A percentile compares a stretch with the other conserved stretches of the same genome.
phyloP scores from a whole-genome alignment of 305 asterid species.

The Coffea humblotiana region DNA sequence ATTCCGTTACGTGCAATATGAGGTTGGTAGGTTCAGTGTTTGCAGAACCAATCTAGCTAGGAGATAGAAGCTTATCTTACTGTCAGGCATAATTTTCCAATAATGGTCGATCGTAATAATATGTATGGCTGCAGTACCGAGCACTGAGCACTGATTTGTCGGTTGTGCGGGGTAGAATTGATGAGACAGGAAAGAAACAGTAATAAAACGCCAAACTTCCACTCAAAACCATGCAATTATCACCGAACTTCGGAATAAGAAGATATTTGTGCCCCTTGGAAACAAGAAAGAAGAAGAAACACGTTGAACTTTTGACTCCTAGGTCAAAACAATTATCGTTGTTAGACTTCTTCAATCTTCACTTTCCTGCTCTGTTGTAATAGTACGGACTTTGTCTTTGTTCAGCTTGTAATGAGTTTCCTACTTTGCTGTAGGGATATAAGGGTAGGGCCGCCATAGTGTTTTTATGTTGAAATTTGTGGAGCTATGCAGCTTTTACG shows the following conservation, averaged over 20 bases:
- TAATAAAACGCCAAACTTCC: constrained; percentile 33
- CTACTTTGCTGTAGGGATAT: not conserved
- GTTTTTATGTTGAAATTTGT: not conserved
- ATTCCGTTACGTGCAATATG: not conserved
- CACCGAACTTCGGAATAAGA: constrained; percentile 2
- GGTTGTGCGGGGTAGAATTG: constrained; percentile 1
- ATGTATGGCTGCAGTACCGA: constrained; percentile 7
- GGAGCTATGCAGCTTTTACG: not conserved
- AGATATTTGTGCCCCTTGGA: not conserved
- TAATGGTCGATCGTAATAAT: constrained; percentile 18
- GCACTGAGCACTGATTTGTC: constrained; percentile 20
- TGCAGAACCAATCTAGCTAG: not conserved
- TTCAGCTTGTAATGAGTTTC: not conserved
- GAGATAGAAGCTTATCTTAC: not conserved
- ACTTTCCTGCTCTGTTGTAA: not conserved
- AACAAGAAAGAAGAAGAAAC: too few species aligned
- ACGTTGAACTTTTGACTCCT: not conserved
- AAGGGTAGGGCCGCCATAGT: not conserved
- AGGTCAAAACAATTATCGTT: constrained; percentile 21
- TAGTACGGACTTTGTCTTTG: not conserved
- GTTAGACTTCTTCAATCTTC: not conserved
- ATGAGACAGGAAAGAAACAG: constrained; percentile 10
- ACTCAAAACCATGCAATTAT: constrained; percentile 33
- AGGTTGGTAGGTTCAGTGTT: not conserved
- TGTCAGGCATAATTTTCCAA: constrained; percentile 9